Base-by-base conservation (phyloP, 2,329 filamentous ascomycete genomes). In the Pseudogymnoascus sp. region DNA sequence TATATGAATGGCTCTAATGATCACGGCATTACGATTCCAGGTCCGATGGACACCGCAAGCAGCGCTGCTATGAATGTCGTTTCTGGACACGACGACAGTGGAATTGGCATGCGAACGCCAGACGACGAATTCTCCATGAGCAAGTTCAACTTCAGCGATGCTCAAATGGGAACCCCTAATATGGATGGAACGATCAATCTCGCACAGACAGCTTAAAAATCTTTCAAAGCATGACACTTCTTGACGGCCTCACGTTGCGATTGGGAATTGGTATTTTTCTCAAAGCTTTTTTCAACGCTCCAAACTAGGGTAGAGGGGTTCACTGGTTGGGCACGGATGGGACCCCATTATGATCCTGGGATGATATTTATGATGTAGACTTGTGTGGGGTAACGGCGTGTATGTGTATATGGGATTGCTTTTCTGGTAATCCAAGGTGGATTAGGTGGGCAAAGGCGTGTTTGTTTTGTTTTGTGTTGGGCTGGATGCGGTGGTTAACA, bases 21-120 rank as follows among this genome's bases (percentile, higher is more conserved):
- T 21, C 57, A 60, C 10, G 59, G 60, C 48, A 56, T 64, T 9
- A 64, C 65, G n/a, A 60, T 62, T 28, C 60, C 65, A 26, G 48
- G 48, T 9, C 69, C 68, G 5, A 71, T 71, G 69, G 68, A 71
- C 63, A 60, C 67, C 41, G 73, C 75, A 64, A 75, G 73, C 66
- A 74, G 81, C 68, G 75, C 75, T 63, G 68, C 71, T 3, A 71
- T 76, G 48, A 76, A 78, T 21, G 55, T 57, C 9, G 55, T 57
- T 10, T 35, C 33, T 7, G 55, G 55, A 3, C 82, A 86, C 62
- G 87, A 90, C 65, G 88, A 90, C 65, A 90, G 87, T 67, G 87
- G 86, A 1, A 90, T 90, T 62, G 85, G 85, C 28, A 85, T 90
- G 66, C 75, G 82, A 57, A 85, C 83, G 3, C 83, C 83, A 0